Base-by-base conservation (phyloP, 148 eudicot species). In the Cornus suecica region DNA sequence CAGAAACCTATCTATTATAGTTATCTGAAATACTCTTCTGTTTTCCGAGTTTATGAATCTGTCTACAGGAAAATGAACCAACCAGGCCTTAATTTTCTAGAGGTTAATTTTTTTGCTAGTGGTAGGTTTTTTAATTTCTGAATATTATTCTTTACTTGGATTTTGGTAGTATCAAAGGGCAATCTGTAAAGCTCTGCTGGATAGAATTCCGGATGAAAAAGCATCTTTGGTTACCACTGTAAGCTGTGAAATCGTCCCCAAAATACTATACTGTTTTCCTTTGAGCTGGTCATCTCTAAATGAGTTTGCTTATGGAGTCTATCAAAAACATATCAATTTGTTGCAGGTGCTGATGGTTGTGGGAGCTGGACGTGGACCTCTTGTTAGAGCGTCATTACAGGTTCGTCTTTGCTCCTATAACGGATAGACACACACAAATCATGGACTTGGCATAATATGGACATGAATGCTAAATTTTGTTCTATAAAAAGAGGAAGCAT, bases 301-400 rank as follows among this genome's bases (percentile, higher is more conserved):
- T 60, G 8, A 26, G 20, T 37, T 62, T 26, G 34, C 41, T 34
- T 14, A 24, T 8, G 4, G 22, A 30, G 13, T 31, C 22, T n/a
- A 23, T 32, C 23, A 56, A n/a, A 25, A 15, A 30, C 37, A 29
- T 28, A 23, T 72, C 18, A 58, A 58, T 24, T 30, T 78, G 80
- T 68, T 72, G 24, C 72, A 94, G 97, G 92, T 95, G 45, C 79
- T 95, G 84, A 95, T 95, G 99, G 99, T 95, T 79, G 99, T 95
- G 56, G 99, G 99, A 76, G 99, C 99, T 78, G 99, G 99, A 73
- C 87, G 99, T 60, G 99, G 99, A 48, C 99, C 99, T 77, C 99
- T 95, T 80, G 97, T 95, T 37, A 81, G 97, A 87, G 97, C 99
- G 60, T 88, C 99, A 20, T 84, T 95, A 74, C 89, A 90, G 99